Evolutionary conservation across 2,329 filamentous ascomycete genomes (phyloP), one percentile per base, ranked within the genome.

Genomic region (Esteya vermicola): DNA sequence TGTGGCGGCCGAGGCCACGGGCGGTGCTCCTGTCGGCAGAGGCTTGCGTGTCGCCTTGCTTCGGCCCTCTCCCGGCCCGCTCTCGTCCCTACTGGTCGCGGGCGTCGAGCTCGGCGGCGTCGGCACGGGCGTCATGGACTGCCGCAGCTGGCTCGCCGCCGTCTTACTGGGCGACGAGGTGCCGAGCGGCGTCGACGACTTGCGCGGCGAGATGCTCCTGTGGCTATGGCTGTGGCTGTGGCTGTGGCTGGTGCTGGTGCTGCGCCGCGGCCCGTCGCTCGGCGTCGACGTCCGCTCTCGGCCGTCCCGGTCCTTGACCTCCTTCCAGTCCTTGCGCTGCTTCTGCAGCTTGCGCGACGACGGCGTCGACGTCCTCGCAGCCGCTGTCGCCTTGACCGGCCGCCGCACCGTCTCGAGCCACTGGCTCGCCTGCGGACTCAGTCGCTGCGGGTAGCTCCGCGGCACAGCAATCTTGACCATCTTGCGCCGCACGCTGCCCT

Each of bases 401-500:
- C 19, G 30, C 12, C n/a, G n/a, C n/a, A n/a, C n/a, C n/a, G 43
- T 42, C 25, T 44, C 39, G 12, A 50, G 38, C 46, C 45, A 47
- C 10, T 38, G 41, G 27, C 42, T 43, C 9, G 44, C 45, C 7
- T 26, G 35, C 8, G 44, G 38, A 19, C 39, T 47, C 9, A 51
- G 40, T 35, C 40, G 40, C 30, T 30, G 20, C 16, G 39, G 42
- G 23, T 47, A 48, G 34, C 33, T 38, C 2, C 30, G 18, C 16
- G 43, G 44, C 33, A 50, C 28, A 2, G 27, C 12, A 10, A 48
- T 43, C 33, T 45, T 50, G 21, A 48, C 30, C 13, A 53, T 31
- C 43, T 58, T 58, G 43, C 52, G 54, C 2, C 50, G 50, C 6
- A n/a, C 20, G 46, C 43, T 33, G 32, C 22, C 27, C 16, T 35